Evolutionary conservation across 2,329 filamentous ascomycete genomes (phyloP).

Genomic region (Pyrenophora graminea): DNA sequence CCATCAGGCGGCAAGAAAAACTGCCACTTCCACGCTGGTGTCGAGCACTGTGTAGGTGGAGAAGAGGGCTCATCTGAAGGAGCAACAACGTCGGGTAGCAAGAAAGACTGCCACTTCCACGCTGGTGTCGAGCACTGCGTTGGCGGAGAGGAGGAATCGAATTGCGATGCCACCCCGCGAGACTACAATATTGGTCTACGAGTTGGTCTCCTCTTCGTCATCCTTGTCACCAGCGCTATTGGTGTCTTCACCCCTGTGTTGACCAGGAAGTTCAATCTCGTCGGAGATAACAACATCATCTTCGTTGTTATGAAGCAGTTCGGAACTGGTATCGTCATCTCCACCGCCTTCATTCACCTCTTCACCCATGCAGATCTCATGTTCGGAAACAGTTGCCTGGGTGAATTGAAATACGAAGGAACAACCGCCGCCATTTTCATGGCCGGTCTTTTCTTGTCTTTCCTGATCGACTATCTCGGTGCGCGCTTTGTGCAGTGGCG

Average conservation of each 20-base stretch:
- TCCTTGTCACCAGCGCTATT: constrained; percentile 69
- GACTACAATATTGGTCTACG: constrained; percentile 71
- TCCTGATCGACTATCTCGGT: constrained; percentile 70
- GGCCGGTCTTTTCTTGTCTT: constrained; percentile 74
- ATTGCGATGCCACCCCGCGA: constrained; percentile 56
- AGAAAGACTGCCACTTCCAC: constrained; percentile 67
- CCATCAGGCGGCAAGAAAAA: constrained; percentile 22
- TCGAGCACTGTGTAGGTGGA: constrained; percentile 67
- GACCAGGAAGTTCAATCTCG: constrained; percentile 61
- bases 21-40: constrained; percentile 76
- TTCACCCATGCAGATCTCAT: constrained; percentile 74
- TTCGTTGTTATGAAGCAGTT: constrained; percentile 72
- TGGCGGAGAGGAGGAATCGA: constrained; percentile 49
- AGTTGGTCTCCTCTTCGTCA: constrained; percentile 72
- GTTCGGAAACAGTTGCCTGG: constrained; percentile 72
- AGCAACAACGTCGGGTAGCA: constrained; percentile 21
- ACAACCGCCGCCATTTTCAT: constrained; percentile 73
- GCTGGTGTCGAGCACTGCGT: constrained; percentile 73
- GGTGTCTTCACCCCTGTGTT: constrained; percentile 73
- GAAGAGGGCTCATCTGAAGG: constrained; percentile 19
- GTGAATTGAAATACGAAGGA: constrained; percentile 67
- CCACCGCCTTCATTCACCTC: constrained; percentile 72
- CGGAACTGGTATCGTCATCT: constrained; percentile 72
- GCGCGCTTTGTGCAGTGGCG: constrained; percentile 59
- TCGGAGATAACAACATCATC: constrained; percentile 52